Conservation (phyloP, 208 protist genomes). For the Wallacemonas sp. region DNA sequence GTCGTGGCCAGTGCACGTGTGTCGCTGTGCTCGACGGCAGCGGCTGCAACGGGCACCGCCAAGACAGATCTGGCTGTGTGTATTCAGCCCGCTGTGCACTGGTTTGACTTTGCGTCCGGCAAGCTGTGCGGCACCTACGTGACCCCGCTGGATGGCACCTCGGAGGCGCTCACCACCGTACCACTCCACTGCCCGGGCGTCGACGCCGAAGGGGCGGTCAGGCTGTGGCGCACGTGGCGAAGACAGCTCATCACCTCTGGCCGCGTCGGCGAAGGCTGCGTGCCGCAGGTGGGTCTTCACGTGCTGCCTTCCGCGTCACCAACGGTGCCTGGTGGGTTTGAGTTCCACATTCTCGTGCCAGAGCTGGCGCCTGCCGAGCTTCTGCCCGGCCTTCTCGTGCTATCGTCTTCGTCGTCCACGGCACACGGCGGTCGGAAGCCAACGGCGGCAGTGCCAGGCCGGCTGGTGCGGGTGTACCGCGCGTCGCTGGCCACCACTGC, state of each 20-base stretch:
- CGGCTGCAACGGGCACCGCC: too few relatives aligned
- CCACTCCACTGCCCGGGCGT: background rate
- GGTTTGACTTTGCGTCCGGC: conserved; percentile 48
- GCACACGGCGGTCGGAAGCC: background rate
- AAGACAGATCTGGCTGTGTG: background rate
- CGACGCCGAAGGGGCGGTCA: background rate
- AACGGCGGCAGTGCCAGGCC: conserved; percentile 9
- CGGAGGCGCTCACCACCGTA: background rate
- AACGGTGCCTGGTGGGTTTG: background rate
- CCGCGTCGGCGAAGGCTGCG: background rate
- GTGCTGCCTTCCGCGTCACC: background rate
- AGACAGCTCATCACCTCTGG: background rate
- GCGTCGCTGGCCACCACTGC: conserved; percentile 1
- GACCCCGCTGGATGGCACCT: conserved; percentile 2
- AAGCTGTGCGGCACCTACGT: conserved; percentile 17
- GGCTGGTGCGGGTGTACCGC: conserved; percentile 20
- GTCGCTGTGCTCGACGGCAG: background rate
- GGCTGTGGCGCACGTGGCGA: background rate
- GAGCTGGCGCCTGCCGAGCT: conserved; percentile 19
- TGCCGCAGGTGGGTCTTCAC: background rate
- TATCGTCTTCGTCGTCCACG: background rate
- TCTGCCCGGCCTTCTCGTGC: conserved; percentile 12
- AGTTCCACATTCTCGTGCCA: conserved; percentile 26
- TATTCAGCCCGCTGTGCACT: conserved; percentile 29
- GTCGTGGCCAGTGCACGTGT: conserved; percentile 36